Evolutionary conservation across 2,329 filamentous ascomycete species (phyloP).

Genomic region (Diaporthe ampelina): DNA sequence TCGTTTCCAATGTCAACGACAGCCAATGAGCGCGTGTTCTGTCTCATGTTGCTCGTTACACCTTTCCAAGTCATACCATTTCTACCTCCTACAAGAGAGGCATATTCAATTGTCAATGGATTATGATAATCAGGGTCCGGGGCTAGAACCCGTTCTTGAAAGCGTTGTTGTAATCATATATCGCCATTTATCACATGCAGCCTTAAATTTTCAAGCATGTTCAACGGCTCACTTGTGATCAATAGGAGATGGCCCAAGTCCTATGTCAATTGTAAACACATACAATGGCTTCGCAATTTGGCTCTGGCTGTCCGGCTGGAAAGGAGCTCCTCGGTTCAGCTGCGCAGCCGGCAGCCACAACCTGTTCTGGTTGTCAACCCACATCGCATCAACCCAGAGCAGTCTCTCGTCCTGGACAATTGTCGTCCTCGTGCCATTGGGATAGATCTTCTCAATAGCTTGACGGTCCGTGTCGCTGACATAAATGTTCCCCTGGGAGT

Average conservation of each 20-base stretch:
- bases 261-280: constrained; percentile 37
- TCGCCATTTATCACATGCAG: not conserved
- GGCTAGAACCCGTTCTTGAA: not conserved
- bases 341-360: constrained; percentile 39
- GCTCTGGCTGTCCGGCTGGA: constrained; percentile 16
- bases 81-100: not conserved
- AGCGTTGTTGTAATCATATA: too few relatives aligned
- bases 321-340: constrained; percentile 35
- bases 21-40: too few relatives aligned
- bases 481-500: constrained; percentile 36
- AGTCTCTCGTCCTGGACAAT: constrained; percentile 38
- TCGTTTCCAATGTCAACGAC: not conserved
- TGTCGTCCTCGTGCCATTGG: constrained; percentile 37
- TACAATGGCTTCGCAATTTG: constrained; percentile 36
- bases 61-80: too few relatives aligned
- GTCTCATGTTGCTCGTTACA: too few relatives aligned
- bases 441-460: constrained; percentile 38
- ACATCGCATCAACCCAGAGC: constrained; percentile 40
- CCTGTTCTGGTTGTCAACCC: constrained; percentile 31
- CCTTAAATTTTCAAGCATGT: not conserved
- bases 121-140: not conserved
- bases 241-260: constrained; percentile 36
- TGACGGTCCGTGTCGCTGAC: constrained; percentile 37
- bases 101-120: not conserved
- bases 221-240: constrained; percentile 30